Base-by-base conservation (phyloP, 2,329 filamentous ascomycete species). In the Phaeosphaeria sp. region DNA sequence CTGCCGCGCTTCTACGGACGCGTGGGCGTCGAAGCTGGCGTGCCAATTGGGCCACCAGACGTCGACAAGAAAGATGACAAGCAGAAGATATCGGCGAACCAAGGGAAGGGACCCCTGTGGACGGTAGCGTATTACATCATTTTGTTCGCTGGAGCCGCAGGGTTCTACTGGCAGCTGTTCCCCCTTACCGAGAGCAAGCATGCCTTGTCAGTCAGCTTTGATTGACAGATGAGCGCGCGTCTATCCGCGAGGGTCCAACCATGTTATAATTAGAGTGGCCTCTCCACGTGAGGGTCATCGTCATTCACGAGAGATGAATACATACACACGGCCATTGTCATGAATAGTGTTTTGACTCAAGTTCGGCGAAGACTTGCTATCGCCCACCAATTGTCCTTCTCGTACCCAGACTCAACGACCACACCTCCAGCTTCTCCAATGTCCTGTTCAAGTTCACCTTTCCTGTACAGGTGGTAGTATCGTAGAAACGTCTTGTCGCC, bases 351-450 rank as follows among this genome's bases (percentile, higher is more conserved):
- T 17, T 60, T 40, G 65, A 39, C 27, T 55, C 30, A 7, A 36
- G 30, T 36, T 13, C 30, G 15, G 3, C 30, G 30, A 36, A 55
- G 50, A 17, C 52, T 61, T 15, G 82, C 85, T 74, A 97, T 89
- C 53, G 89, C 92, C 94, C 94, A 99, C 95, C 95, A 98, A 79
- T 99, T 99, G 74, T 98, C 95, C 80, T 89, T 93, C 75, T 99
- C 95, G 78, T 98, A 99, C 33, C 95, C 95, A 58, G 87, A 87
- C 64, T 91, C 89, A 22, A 95, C 69, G 15, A 97, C 87, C 49
- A 78, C 79, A 7, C 93, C 95, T 18, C 93, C 93, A 20, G 90
- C 93, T 17, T 84, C 83, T 50, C 77, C 75, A 56, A 97, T 86
- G 74, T 97, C 91, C 44, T 87, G 84, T 74, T 97, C 93, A 57